Conservation (phyloP, 441 rosid species). For the Populus trichocarpa region DNA sequence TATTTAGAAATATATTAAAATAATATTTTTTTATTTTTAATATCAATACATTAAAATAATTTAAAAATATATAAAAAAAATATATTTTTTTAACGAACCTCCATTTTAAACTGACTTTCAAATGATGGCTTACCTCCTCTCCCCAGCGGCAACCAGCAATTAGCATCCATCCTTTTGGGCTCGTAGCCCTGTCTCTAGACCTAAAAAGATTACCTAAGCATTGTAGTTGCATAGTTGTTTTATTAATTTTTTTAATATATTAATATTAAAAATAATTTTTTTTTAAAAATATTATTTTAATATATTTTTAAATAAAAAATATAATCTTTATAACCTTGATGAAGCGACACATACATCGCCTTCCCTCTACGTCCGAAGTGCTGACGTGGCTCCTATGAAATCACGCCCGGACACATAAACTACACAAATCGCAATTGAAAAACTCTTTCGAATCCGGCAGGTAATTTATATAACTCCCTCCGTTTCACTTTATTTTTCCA, state of each 20-base stretch:
- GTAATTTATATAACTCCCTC: conserved; percentile 2
- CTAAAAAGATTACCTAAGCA: background rate
- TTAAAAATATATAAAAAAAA: no score
- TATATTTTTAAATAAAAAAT: no score
- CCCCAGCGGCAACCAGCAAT: background rate
- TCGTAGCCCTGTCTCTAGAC: background rate
- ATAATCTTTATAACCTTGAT: no score
- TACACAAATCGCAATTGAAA: conserved; percentile 20
- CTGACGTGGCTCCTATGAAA: conserved; percentile 26
- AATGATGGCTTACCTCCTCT: background rate
- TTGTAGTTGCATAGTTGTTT: no score
- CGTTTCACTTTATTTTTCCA: background rate
- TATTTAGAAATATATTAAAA: no score
- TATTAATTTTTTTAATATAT: no score
- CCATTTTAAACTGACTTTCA: no score
- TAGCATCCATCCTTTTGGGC: background rate
- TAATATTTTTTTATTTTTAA: no score
- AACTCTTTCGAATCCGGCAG: conserved; percentile 36
- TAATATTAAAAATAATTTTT: no score
- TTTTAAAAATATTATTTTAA: no score
- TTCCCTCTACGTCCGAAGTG: background rate
- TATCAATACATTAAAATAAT: no score
- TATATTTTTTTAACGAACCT: no score
- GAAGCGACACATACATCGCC: conserved; percentile 10
- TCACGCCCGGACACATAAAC: conserved; percentile 41